These are phyloP conservation scores for Chaetomidium leptoderma DNA, from an alignment of 495 filamentous ascomycete genomes.

Conservation along the genomic window DNA sequence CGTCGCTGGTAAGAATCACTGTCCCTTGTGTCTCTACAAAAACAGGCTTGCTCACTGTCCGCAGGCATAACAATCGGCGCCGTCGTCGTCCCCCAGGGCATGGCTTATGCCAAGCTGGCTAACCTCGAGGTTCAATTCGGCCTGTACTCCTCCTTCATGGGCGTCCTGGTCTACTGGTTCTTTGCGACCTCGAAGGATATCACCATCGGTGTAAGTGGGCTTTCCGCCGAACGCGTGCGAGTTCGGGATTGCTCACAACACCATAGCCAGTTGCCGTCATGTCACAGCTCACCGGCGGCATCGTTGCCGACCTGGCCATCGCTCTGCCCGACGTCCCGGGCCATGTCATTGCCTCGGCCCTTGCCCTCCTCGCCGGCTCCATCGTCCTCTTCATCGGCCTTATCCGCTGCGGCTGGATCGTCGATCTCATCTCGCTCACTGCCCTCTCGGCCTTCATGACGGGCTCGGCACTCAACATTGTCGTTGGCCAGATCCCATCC, in stretches of 20 bases:
- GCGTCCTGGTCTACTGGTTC: constrained; percentile 94
- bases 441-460: constrained; percentile 98
- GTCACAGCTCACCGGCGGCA: constrained; percentile 80
- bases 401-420: constrained; percentile 79
- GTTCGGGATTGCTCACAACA: constrained; percentile 8
- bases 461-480: constrained; percentile 89
- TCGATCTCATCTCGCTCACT: constrained; percentile 89
- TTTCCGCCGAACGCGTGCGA: neutral
- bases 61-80: constrained; percentile 87
- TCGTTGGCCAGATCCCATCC: constrained; percentile 76
- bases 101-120: constrained; percentile 92
- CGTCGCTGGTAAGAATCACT: constrained; percentile 65
- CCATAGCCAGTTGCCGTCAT: constrained; percentile 87
- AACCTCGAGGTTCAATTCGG: constrained; percentile 75
- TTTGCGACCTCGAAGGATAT: constrained; percentile 99
- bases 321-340: constrained; percentile 54
- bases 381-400: constrained; percentile 81
- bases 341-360: constrained; percentile 68
- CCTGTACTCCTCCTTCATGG: constrained; percentile 97
- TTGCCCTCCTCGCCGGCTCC: constrained; percentile 76
- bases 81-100: constrained; percentile 93
- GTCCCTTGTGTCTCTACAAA: neutral
- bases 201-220: constrained; percentile 81
- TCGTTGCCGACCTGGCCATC: constrained; percentile 59
- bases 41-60: constrained; percentile 11